Evolutionary conservation across 768 basidiomycete species (phyloP).

Genomic region (Trametes elegans): DNA sequence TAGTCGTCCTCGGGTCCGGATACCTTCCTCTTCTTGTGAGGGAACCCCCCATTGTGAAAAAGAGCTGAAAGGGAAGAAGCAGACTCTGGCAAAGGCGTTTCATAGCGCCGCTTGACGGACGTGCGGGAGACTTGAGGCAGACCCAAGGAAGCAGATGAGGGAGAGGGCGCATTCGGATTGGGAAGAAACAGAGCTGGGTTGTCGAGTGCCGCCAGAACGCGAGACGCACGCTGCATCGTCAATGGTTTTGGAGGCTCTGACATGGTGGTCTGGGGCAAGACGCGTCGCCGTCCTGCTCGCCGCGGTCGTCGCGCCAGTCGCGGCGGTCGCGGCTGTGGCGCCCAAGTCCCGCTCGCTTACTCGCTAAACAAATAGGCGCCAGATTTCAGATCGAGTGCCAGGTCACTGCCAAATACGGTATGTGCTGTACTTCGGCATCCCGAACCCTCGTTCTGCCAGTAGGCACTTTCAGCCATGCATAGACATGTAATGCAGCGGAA

Average conservation of each 20-base stretch:
- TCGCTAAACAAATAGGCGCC: too few relatives aligned
- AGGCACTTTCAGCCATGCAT: too few relatives aligned
- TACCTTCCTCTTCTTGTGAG: neutral
- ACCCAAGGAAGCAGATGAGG: conserved; percentile 12
- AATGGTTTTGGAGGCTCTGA: conserved; percentile 6
- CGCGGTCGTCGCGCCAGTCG: neutral
- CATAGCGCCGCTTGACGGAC: neutral
- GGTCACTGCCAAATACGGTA: too few relatives aligned
- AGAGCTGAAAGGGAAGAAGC: neutral
- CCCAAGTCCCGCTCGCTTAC: too few relatives aligned
- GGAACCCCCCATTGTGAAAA: neutral
- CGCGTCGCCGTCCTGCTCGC: too few relatives aligned
- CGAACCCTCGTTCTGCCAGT: too few relatives aligned
- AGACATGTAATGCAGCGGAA: too few relatives aligned
- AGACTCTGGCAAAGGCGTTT: neutral
- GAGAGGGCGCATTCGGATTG: neutral
- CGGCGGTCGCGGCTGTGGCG: conserved; percentile 1
- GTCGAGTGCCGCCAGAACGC: conserved; percentile 25
- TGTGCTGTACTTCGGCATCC: too few relatives aligned
- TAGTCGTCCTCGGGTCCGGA: conserved; percentile 4
- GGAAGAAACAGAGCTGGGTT: conserved; percentile 12
- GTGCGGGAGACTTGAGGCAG: neutral
- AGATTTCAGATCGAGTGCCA: too few relatives aligned
- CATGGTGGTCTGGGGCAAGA: conserved; percentile 4
- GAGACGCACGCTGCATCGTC: conserved; percentile 11